Evolutionary conservation across 306 rosid species (phyloP).

Genomic region (Citrullus amarus): DNA sequence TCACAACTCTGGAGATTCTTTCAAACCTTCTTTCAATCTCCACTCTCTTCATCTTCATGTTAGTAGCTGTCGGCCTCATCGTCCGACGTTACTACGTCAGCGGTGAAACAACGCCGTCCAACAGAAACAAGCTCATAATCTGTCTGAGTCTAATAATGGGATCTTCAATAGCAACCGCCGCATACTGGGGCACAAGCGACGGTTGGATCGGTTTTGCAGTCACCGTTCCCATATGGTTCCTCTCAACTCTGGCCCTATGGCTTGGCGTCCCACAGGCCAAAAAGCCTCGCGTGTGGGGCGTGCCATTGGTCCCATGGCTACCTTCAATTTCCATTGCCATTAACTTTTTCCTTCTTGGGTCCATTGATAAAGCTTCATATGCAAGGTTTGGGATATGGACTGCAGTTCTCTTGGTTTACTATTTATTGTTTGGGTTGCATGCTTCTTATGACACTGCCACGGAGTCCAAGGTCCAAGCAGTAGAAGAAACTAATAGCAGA

Average conservation of each 20-base stretch:
- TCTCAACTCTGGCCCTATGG: conserved; percentile 35
- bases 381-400: conserved; percentile 49
- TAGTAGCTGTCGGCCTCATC: conserved; percentile 55
- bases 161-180: conserved; percentile 29
- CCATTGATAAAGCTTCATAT: conserved; percentile 47
- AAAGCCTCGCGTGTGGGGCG: conserved; percentile 59
- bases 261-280: conserved; percentile 49
- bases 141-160: conserved; percentile 28
- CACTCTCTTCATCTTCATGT: conserved; percentile 62
- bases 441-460: conserved; percentile 51
- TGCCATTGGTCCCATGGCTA: conserved; percentile 68
- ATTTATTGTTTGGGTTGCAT: conserved; percentile 47
- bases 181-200: conserved; percentile 23
- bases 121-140: conserved; percentile 28
- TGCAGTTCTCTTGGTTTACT: conserved; percentile 26
- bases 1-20: conserved; percentile 40
- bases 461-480: neutral
- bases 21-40: conserved; percentile 58
- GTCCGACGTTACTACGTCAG: conserved; percentile 54
- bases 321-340: conserved; percentile 58
- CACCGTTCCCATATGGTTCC: conserved; percentile 36
- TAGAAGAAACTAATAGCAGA: too few species aligned
- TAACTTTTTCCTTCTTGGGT: conserved; percentile 70
- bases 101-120: conserved; percentile 27
- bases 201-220: conserved; percentile 41